A percentile compares a stretch with the other conserved stretches of the same genome.
phyloP scores from a whole-genome alignment of 371 early-diverging fungal genomes.

The Phascolomyces articulosus region DNA sequence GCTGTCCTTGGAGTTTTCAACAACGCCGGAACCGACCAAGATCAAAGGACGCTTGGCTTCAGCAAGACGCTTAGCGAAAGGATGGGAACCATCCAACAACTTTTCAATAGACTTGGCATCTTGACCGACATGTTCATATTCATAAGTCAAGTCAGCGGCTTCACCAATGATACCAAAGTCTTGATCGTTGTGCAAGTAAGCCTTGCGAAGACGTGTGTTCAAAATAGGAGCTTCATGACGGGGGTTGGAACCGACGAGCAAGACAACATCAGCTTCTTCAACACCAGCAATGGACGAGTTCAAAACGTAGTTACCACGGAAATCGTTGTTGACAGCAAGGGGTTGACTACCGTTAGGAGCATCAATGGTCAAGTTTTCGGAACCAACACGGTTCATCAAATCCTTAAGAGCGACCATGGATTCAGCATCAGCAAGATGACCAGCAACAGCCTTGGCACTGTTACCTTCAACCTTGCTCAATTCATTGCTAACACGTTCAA shows the following conservation, averaged over 20 bases:
- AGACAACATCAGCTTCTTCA: conserved; percentile 91
- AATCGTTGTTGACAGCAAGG: conserved; percentile 70
- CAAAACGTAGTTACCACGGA: conserved; percentile 89
- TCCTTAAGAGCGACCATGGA: conserved; percentile 89
- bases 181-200: conserved; percentile 82
- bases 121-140: conserved; percentile 84
- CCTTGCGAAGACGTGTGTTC: conserved; percentile 95
- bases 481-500: conserved; percentile 73
- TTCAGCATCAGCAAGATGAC: conserved; percentile 91
- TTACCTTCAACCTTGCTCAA: conserved; percentile 60
- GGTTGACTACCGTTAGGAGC: conserved; percentile 60
- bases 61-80: conserved; percentile 77
- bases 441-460: conserved; percentile 87
- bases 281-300: conserved; percentile 87
- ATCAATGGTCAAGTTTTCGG: conserved; percentile 86
- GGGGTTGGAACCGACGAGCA: conserved; percentile 95
- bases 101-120: conserved; percentile 71
- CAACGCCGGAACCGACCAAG: conserved; percentile 83
- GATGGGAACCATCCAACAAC: conserved; percentile 71
- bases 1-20: conserved; percentile 76
- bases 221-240: conserved; percentile 96
- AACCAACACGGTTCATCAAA: conserved; percentile 84
- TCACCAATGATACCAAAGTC: conserved; percentile 86
- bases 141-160: conserved; percentile 84
- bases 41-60: conserved; percentile 92